Evolutionary conservation across 108 stramenopile genomes (phyloP).

Genomic region (Pseudonitzschia pungens): DNA sequence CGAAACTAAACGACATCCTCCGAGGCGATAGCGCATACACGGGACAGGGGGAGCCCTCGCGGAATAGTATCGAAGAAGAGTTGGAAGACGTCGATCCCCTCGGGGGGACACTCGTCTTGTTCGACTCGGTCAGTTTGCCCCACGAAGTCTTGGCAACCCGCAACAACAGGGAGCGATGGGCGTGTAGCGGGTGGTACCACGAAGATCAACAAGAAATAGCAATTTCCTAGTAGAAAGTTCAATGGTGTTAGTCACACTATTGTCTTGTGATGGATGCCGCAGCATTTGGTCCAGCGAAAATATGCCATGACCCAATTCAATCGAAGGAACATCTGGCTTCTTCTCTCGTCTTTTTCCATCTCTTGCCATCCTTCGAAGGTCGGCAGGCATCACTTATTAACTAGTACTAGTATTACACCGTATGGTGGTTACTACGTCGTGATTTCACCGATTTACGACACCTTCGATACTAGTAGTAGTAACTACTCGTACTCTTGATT

Average conservation of each 20-base stretch:
- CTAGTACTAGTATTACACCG: too few relatives aligned
- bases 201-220: constrained; percentile 43
- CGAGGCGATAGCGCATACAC: background rate
- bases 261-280: too few relatives aligned
- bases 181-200: constrained; percentile 60
- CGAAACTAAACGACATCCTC: constrained; percentile 15
- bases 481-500: too few relatives aligned
- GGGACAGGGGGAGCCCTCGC: background rate
- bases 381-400: too few relatives aligned
- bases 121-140: constrained; percentile 56
- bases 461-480: too few relatives aligned
- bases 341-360: too few relatives aligned
- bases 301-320: too few relatives aligned
- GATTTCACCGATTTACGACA: too few relatives aligned
- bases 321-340: too few relatives aligned
- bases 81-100: constrained; percentile 39
- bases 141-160: constrained; percentile 39
- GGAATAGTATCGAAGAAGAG: background rate
- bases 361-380: too few relatives aligned
- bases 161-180: constrained; percentile 20
- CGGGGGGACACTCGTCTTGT: constrained; percentile 51
- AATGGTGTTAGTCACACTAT: background rate
- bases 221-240: background rate
- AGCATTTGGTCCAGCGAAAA: too few relatives aligned
- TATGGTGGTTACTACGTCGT: too few relatives aligned